phyloP scores from a whole-genome alignment of 495 filamentous ascomycete species.

The Podospora tetraspora region DNA sequence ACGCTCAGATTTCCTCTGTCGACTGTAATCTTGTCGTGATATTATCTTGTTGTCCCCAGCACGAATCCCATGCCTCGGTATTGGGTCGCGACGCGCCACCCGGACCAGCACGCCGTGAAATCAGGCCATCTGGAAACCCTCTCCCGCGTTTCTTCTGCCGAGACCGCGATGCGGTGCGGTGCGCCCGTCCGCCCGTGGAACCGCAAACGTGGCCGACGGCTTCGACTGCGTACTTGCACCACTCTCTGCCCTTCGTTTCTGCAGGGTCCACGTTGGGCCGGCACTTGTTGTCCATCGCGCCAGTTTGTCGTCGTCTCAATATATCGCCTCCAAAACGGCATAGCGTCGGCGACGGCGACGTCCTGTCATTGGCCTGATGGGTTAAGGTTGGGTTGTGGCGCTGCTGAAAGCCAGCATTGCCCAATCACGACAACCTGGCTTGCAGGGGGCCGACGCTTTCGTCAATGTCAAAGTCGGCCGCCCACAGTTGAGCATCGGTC shows the following conservation, averaged over 20 bases:
- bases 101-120: neutral
- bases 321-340: slow-evolving; percentile 14
- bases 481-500: neutral
- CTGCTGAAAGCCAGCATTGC: slow-evolving; percentile 20
- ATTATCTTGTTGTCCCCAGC: neutral
- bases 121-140: neutral
- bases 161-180: neutral
- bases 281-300: neutral
- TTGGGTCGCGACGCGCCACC: neutral
- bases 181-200: neutral
- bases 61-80: neutral
- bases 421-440: slow-evolving; percentile 1
- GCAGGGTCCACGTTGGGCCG: slow-evolving; percentile 10
- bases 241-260: neutral
- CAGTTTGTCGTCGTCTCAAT: slow-evolving; percentile 8
- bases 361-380: slow-evolving; percentile 9
- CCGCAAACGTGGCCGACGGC: slow-evolving; percentile 1
- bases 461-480: slow-evolving; percentile 7
- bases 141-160: neutral
- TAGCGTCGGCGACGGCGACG: slow-evolving; percentile 23
- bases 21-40: neutral
- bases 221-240: slow-evolving; percentile 6
- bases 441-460: slow-evolving; percentile 6
- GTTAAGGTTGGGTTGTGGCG: slow-evolving; percentile 14
- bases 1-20: neutral